Conservation (phyloP, 345 rosid genomes). For the Citrus hindsii region DNA sequence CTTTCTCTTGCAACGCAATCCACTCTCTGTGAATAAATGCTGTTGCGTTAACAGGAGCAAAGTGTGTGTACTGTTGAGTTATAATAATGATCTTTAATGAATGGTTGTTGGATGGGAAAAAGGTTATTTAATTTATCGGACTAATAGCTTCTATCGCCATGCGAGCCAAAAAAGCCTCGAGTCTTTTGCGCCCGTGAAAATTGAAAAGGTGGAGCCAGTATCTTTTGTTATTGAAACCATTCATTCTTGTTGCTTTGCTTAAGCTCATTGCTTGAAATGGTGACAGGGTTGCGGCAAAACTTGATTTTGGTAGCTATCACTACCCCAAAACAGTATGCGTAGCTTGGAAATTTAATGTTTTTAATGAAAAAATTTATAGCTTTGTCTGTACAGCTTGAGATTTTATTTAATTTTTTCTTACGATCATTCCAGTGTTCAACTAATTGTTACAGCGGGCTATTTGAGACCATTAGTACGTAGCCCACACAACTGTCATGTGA, state of each 20-base stretch:
- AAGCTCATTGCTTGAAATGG: neutral
- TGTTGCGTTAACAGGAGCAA: neutral
- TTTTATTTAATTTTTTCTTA: neutral
- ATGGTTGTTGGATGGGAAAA: conserved; percentile 17
- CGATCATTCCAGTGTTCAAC: neutral
- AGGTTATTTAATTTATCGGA: neutral
- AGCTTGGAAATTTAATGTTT: conserved; percentile 1
- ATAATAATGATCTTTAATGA: neutral
- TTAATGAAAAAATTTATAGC: neutral
- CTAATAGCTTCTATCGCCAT: neutral
- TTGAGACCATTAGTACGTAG: neutral
- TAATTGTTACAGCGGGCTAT: neutral
- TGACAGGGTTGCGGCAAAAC: neutral
- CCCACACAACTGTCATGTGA: neutral
- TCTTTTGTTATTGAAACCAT: neutral
- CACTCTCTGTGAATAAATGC: neutral
- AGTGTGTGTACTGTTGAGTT: neutral
- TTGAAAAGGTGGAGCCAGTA: conserved; percentile 19
- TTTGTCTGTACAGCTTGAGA: neutral
- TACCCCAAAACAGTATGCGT: neutral
- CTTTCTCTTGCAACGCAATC: neutral
- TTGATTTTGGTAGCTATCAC: neutral
- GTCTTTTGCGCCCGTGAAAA: neutral
- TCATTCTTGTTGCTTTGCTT: too few species aligned
- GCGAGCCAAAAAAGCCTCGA: conserved; percentile 16